Conservation (phyloP, 257 asterid genomes). For the Eustoma russellianum region DNA sequence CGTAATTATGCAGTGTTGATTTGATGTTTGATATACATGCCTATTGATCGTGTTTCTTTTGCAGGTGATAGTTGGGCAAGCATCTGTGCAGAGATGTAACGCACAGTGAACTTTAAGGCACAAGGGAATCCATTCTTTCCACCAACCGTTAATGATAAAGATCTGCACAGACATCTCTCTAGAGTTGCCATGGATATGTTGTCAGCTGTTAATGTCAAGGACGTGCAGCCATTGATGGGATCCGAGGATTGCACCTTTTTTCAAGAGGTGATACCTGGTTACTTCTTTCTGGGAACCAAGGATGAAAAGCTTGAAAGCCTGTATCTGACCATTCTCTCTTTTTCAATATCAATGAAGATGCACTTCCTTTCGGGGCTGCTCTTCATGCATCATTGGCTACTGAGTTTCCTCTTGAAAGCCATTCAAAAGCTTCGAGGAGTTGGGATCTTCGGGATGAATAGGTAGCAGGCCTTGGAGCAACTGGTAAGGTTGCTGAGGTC, state of each 20-base stretch:
- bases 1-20: background rate
- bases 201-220: constrained; percentile 35
- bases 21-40: background rate
- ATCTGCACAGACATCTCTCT: constrained; percentile 43
- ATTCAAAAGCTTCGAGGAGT: constrained; percentile 9
- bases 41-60: constrained; percentile 7
- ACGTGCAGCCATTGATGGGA: constrained; percentile 65
- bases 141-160: constrained; percentile 50
- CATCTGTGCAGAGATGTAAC: constrained; percentile 84
- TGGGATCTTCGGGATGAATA: constrained; percentile 45
- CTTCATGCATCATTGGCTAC: constrained; percentile 81
- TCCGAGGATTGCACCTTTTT: constrained; percentile 78
- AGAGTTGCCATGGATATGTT: constrained; percentile 64
- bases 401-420: constrained; percentile 40
- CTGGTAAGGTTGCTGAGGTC: no score
- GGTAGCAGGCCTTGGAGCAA: no score
- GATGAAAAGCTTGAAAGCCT: constrained; percentile 33
- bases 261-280: constrained; percentile 71
- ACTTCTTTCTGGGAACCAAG: constrained; percentile 59
- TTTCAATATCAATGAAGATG: constrained; percentile 58
- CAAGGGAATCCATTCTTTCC: constrained; percentile 52
- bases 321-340: constrained; percentile 55
- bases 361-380: constrained; percentile 82
- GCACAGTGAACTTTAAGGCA: constrained; percentile 42
- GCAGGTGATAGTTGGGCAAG: constrained; percentile 78